phyloP scores from a whole-genome alignment of 2,329 filamentous ascomycete species.

The Fusarium solani-melongenae region DNA sequence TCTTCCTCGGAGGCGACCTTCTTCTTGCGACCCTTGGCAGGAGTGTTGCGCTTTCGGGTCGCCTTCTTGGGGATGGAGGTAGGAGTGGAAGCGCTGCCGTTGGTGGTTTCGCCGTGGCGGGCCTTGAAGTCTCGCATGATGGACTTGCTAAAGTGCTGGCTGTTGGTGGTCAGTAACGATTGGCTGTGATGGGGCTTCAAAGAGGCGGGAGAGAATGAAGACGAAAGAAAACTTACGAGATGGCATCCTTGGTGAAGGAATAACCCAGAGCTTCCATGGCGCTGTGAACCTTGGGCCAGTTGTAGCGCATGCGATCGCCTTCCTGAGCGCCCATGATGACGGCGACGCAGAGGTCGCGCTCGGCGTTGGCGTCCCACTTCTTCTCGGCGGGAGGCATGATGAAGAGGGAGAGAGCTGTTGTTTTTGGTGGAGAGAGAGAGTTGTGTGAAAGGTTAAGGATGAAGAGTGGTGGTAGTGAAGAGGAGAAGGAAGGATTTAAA shows the following conservation, averaged over 20 bases:
- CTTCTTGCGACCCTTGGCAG: constrained; percentile 31
- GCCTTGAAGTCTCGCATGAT: constrained; percentile 51
- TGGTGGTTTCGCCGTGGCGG: constrained; percentile 35
- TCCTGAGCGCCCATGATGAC: constrained; percentile 46
- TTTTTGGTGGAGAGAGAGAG: neutral
- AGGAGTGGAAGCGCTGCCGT: constrained; percentile 8
- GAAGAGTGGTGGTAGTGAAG: neutral
- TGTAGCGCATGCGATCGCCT: constrained; percentile 40
- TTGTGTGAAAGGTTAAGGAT: neutral
- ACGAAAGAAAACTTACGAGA: constrained; percentile 46
- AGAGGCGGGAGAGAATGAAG: neutral
- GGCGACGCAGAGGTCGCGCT: constrained; percentile 53
- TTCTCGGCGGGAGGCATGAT: constrained; percentile 46
- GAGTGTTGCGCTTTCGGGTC: constrained; percentile 32
- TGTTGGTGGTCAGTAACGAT: constrained; percentile 22
- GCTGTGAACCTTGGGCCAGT: constrained; percentile 48
- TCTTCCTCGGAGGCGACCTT: constrained; percentile 22
- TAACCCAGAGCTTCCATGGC: constrained; percentile 50
- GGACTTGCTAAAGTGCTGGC: constrained; percentile 54
- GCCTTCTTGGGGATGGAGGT: constrained; percentile 31
- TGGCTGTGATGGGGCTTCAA: neutral
- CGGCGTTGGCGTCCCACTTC: constrained; percentile 51
- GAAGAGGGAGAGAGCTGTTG: neutral
- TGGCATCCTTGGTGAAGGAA: constrained; percentile 52
- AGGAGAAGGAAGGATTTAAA: neutral